phyloP scores from a whole-genome alignment of 2,329 filamentous ascomycete genomes.

The Westerdykella sp. region DNA sequence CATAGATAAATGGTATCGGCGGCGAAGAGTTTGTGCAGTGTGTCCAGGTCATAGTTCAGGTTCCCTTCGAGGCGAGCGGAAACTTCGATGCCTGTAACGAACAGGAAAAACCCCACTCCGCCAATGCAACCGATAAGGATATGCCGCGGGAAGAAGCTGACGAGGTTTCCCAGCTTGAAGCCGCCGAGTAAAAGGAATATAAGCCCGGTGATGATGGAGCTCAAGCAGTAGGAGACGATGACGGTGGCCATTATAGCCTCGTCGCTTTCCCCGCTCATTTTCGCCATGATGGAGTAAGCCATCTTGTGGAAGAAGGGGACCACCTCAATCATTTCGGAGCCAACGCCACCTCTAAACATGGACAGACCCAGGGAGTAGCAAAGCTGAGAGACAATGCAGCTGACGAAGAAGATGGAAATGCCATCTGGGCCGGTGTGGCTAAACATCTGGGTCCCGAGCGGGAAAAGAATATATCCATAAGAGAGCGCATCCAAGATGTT shows the following conservation, averaged over 20 bases:
- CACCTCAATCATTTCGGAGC: slow-evolving; percentile 97
- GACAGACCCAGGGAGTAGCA: slow-evolving; percentile 81
- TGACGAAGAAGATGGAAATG: slow-evolving; percentile 98
- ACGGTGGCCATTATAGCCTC: slow-evolving; percentile 90
- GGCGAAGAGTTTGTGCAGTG: slow-evolving; percentile 66
- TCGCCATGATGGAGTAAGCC: slow-evolving; percentile 77
- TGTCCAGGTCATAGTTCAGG: slow-evolving; percentile 72
- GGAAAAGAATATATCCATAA: slow-evolving; percentile 86
- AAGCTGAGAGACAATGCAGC: slow-evolving; percentile 88
- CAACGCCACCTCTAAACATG: slow-evolving; percentile 82
- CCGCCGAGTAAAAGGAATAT: slow-evolving; percentile 89
- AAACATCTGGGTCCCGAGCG: slow-evolving; percentile 80
- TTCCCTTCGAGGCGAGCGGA: slow-evolving; percentile 82
- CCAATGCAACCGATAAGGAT: slow-evolving; percentile 97
- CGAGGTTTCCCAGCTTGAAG: slow-evolving; percentile 82
- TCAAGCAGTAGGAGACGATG: slow-evolving; percentile 83
- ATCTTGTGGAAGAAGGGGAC: slow-evolving; percentile 99
- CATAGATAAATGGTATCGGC: slow-evolving; percentile 73
- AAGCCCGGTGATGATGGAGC: slow-evolving; percentile 81
- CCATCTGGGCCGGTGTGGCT: slow-evolving; percentile 81
- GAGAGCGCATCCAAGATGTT: slow-evolving; percentile 94
- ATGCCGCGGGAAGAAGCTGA: slow-evolving; percentile 93
- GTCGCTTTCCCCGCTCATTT: slow-evolving; percentile 72
- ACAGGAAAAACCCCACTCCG: slow-evolving; percentile 90
- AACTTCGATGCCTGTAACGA: slow-evolving; percentile 88